These are phyloP conservation scores for Capsella bursapastoris DNA, from an alignment of 345 rosid genomes.

Conservation along the genomic window DNA sequence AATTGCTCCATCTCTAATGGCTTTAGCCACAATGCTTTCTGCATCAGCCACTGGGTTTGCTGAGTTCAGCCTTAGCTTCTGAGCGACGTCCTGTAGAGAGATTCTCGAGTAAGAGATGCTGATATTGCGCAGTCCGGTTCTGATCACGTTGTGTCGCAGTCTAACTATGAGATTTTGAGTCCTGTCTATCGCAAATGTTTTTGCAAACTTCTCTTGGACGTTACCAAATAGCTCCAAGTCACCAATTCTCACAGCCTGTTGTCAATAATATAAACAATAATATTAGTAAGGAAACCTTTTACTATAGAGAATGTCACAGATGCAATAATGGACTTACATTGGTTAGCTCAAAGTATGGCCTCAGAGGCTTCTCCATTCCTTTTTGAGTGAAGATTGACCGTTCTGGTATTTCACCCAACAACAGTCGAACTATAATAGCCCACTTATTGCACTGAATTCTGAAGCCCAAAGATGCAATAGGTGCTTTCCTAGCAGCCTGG, in stretches of 20 bases:
- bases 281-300: not conserved
- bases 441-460: slow-evolving; percentile 83
- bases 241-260: slow-evolving; percentile 89
- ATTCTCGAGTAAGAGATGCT: slow-evolving; percentile 80
- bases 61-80: slow-evolving; percentile 64
- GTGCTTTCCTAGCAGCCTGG: slow-evolving; percentile 92
- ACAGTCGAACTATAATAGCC: slow-evolving; percentile 75
- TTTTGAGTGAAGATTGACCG: slow-evolving; percentile 84
- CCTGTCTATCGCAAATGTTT: slow-evolving; percentile 64
- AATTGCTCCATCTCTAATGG: slow-evolving; percentile 84
- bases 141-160: slow-evolving; percentile 79
- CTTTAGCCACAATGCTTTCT: slow-evolving; percentile 84
- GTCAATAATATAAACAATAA: slow-evolving; percentile 17
- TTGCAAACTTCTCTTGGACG: slow-evolving; percentile 71
- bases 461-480: slow-evolving; percentile 75
- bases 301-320: not conserved
- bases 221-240: slow-evolving; percentile 83
- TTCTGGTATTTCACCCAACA: slow-evolving; percentile 90
- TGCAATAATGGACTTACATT: slow-evolving; percentile 59
- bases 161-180: slow-evolving; percentile 74
- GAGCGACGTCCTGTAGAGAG: slow-evolving; percentile 70
- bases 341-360: slow-evolving; percentile 87
- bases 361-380: slow-evolving; percentile 83
- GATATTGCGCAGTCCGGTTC: slow-evolving; percentile 79
- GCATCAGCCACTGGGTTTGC: slow-evolving; percentile 74